Evolutionary conservation across 345 rosid species (phyloP), one percentile per base, ranked within the genome.

Genomic region (Citrus maxima): DNA sequence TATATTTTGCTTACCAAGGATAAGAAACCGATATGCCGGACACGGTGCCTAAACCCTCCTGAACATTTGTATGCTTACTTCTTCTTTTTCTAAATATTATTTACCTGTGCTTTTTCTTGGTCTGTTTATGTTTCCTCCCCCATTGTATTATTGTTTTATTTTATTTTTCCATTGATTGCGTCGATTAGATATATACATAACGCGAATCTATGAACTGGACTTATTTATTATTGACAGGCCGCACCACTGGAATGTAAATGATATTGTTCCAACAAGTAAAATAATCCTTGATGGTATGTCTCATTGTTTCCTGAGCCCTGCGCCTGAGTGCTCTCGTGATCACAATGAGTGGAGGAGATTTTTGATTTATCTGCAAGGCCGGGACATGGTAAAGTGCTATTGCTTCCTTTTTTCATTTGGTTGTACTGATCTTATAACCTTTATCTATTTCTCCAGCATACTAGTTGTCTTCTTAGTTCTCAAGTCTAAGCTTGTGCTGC

Each of bases 21-120:
- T 78, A 32, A 13, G 12, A 81, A 81, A 62, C 49, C 21, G 19
- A 84, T 84, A 64, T 78, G 86, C 38, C 61, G 84, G 58, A 55
- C 86, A 9, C 67, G 30, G 42, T 80, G 86, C 75, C 28, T 71
- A 35, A 78, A 78, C n/a, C 80, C 80, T 65, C 86, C 84, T 35
- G 35, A 28, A 38, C 12, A 80, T 62, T 10, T 84, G 84, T 84
- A 81, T 30, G 82, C 46, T 18, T 46, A 2, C 46, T 73, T 46
- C 76, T 40, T 42, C 34, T 16, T 74, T 7, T 51, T 51, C 56
- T 16, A 54, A 54, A 27, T 62, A 10, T 35, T 24, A 13, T 4
- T 42, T 58, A 2, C 51, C 51, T 46, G 18, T 46, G 51, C 51
- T 46, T 46, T 40, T 37, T 16, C 9, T 65, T 55, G 30, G 67